Percentiles rank a stretch among this genome's conserved stretches.
Evolutionary conservation across 331 rosid species (phyloP).

Genomic region (Acacia pycnantha): DNA sequence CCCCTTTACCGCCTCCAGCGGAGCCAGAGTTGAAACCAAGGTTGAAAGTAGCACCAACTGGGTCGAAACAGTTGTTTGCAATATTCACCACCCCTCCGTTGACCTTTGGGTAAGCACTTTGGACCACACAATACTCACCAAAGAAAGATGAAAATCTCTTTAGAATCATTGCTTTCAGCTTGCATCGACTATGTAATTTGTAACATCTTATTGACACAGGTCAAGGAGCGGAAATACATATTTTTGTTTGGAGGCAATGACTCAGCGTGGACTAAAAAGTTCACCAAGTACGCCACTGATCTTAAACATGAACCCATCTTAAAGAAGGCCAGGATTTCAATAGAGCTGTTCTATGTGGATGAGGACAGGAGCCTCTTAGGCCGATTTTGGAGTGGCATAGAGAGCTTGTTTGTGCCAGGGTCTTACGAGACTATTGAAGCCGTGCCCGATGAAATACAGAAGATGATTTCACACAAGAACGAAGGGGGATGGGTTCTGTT

Average conservation of each 20-base stretch:
- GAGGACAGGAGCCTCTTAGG: background rate
- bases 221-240: slow-evolving; percentile 14
- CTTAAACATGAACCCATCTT: background rate
- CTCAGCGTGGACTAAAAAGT: background rate
- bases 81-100: slow-evolving; percentile 8
- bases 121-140: background rate
- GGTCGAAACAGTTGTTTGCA: slow-evolving; percentile 22
- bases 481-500: slow-evolving; percentile 30
- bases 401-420: slow-evolving; percentile 19
- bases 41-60: slow-evolving; percentile 15
- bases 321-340: background rate
- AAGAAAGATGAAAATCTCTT: background rate
- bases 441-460: slow-evolving; percentile 21
- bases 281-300: slow-evolving; percentile 2
- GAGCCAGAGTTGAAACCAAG: slow-evolving; percentile 10
- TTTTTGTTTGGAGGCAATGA: slow-evolving; percentile 31
- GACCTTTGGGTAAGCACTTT: slow-evolving; percentile 8
- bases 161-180: background rate
- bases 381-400: slow-evolving; percentile 14
- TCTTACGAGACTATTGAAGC: background rate
- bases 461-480: slow-evolving; percentile 19
- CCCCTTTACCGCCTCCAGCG: background rate
- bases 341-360: slow-evolving; percentile 22
- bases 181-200: background rate
- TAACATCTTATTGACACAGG: background rate